Base-by-base conservation (phyloP, 2,329 filamentous ascomycete species). In the Neofusicoccum umdonicola region DNA sequence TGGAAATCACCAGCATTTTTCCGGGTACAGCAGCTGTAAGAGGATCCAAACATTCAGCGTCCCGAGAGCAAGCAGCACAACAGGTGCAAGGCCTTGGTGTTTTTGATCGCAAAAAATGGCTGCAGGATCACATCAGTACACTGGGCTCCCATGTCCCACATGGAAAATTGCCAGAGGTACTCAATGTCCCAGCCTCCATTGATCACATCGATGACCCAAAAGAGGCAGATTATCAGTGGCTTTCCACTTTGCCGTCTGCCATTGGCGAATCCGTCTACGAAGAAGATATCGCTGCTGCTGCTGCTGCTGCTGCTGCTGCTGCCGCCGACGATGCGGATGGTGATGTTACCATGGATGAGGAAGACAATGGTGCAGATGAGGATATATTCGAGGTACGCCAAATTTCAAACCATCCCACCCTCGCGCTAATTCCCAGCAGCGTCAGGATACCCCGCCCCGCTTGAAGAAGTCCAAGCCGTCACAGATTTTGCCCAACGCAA, bases 1-100 rank as follows among this genome's bases (percentile, higher is more conserved):
- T 85, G 52, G 85, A 87, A 68, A 72, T 88, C 5, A 81, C 81
- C 15, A 79, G 80, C 11, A 80, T 87, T 2, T 88, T 89, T 69
- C 87, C 86, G 4, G 81, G 81, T 22, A 79, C 81, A 19, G 77
- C 80, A 34, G 80, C 81, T 17, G 67, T 80, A 60, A 84, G 81
- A 60, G 69, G 74, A 27, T 76, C 77, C 42, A 78, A 79, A 56
- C 82, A 80, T 66, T 72, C 73, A 22, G 75, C 79, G 63, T 78
- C 81, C 67, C 76, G 84, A 66, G 76, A 82, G 66, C 82, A 85
- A 68, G 80, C 84, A n/a, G 82, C 80, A 13, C 80, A 77, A 68
- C 76, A 83, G 67, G 80, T 89, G 41, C 82, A 81, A 70, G 86
- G 86, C 0, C 75, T 87, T 47, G 81, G 79, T 5, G 74, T 76